Percentiles rank a stretch among this genome's conserved stretches.
These are phyloP conservation scores for Fusarium clavum DNA, from an alignment of 2,329 filamentous ascomycete species.

Conservation along the genomic window DNA sequence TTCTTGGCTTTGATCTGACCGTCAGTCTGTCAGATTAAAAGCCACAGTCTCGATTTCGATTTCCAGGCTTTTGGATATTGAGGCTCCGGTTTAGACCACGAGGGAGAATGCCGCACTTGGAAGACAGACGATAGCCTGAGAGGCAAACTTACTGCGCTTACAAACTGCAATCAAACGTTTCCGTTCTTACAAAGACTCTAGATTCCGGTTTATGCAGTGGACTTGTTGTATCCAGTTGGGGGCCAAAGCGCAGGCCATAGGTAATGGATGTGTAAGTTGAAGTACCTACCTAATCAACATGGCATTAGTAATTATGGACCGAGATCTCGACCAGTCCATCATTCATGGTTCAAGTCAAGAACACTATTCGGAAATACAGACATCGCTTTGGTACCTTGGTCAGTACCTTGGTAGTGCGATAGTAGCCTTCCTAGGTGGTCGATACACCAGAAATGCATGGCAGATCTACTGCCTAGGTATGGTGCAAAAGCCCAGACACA, in stretches of 20 bases:
- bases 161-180: neutral
- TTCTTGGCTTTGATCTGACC: constrained; percentile 18
- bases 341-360: neutral
- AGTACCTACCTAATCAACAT: constrained; percentile 6
- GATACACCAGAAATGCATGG: constrained; percentile 2
- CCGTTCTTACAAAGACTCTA: constrained; percentile 7
- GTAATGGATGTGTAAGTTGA: constrained; percentile 7
- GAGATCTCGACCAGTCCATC: neutral
- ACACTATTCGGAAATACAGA: constrained; percentile 1
- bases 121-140: neutral
- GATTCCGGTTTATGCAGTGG: constrained; percentile 15
- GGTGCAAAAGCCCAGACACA: constrained; percentile 25
- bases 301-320: neutral
- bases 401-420: constrained; percentile 1
- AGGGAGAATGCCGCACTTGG: constrained; percentile 1
- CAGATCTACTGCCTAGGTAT: neutral
- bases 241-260: constrained; percentile 10
- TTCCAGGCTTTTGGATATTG: constrained; percentile 3
- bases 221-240: constrained; percentile 2
- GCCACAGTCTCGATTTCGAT: neutral
- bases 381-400: neutral
- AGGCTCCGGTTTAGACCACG: constrained; percentile 6
- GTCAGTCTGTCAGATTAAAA: neutral
- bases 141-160: neutral
- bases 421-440: neutral